Percentiles rank a stretch among this genome's conserved stretches.
Conservation (phyloP, 768 basidiomycete species). For the Lentinula guzmanii region DNA sequence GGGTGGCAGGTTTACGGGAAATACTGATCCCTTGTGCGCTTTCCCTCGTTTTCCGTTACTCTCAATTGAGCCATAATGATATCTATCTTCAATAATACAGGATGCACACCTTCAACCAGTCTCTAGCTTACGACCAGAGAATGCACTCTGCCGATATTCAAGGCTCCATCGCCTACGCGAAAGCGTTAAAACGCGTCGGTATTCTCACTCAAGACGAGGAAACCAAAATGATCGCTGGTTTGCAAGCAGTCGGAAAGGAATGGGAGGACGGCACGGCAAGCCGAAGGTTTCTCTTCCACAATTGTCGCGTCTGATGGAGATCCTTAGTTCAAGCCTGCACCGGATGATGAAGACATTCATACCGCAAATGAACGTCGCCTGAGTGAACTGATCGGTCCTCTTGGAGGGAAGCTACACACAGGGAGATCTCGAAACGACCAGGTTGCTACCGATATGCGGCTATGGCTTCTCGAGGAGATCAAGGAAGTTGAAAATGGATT, state of each 20-base stretch:
- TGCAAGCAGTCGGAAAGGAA: constrained; percentile 72
- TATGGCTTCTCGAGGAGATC: constrained; percentile 88
- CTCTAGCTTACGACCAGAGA: constrained; percentile 87
- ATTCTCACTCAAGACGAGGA: constrained; percentile 81
- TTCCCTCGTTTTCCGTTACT: neutral
- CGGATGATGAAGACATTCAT: constrained; percentile 98
- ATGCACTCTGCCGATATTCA: constrained; percentile 91
- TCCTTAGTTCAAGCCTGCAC: constrained; percentile 61
- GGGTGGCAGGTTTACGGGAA: constrained; percentile 86
- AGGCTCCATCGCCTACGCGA: constrained; percentile 95
- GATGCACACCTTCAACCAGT: constrained; percentile 98
- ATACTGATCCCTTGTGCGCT: constrained; percentile 79
- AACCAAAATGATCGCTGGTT: constrained; percentile 62
- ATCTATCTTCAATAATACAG: constrained; percentile 32
- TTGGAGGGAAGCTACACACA: constrained; percentile 95
- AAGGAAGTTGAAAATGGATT: constrained; percentile 59
- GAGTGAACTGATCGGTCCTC: constrained; percentile 86
- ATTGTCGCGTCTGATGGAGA: neutral
- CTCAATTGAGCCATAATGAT: neutral
- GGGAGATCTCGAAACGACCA: constrained; percentile 98
- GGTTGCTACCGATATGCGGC: constrained; percentile 95
- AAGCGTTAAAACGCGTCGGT: constrained; percentile 71
- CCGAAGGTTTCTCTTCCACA: neutral
- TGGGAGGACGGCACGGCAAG: constrained; percentile 77
- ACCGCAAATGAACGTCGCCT: constrained; percentile 96